Conservation (phyloP, 768 basidiomycete species). For the Tylopilus vinaceipallidus region DNA sequence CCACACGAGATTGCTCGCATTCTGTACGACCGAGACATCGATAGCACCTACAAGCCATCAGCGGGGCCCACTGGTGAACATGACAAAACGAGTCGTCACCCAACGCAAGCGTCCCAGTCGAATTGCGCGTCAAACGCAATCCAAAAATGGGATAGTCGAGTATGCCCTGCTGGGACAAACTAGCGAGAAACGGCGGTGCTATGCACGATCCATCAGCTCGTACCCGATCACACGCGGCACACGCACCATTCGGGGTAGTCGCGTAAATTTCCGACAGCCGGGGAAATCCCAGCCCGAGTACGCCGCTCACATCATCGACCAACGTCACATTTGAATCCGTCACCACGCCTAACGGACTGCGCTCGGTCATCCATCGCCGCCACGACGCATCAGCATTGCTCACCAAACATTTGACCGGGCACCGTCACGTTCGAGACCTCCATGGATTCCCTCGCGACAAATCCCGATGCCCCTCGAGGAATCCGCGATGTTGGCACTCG, state of each 20-base stretch:
- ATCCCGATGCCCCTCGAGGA: slow-evolving; percentile 59
- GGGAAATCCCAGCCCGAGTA: slow-evolving; percentile 76
- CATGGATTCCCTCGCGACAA: slow-evolving; percentile 66
- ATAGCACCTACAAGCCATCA: slow-evolving; percentile 59
- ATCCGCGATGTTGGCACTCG: slow-evolving; percentile 4
- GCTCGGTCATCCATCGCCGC: background rate
- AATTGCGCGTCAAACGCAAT: slow-evolving; percentile 59
- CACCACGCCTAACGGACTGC: slow-evolving; percentile 49
- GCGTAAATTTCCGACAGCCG: slow-evolving; percentile 61
- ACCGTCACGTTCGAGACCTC: slow-evolving; percentile 58
- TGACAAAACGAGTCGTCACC: slow-evolving; percentile 40
- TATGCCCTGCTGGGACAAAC: slow-evolving; percentile 58
- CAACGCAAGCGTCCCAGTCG: slow-evolving; percentile 60
- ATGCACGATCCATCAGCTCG: background rate
- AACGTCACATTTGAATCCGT: slow-evolving; percentile 62
- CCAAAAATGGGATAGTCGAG: slow-evolving; percentile 77
- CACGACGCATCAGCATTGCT: slow-evolving; percentile 22
- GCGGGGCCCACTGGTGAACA: background rate
- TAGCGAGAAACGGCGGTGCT: slow-evolving; percentile 71
- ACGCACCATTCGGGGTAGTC: slow-evolving; percentile 47
- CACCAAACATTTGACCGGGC: slow-evolving; percentile 66
- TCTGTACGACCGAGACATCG: slow-evolving; percentile 63
- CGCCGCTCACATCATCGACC: slow-evolving; percentile 62
- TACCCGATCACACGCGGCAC: slow-evolving; percentile 9
- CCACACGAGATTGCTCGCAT: slow-evolving; percentile 64